A percentile compares a stretch with the other conserved stretches of the same genome.
Conservation (phyloP, 192 early-diverging fungal species). For the Coemansia reversa region DNA sequence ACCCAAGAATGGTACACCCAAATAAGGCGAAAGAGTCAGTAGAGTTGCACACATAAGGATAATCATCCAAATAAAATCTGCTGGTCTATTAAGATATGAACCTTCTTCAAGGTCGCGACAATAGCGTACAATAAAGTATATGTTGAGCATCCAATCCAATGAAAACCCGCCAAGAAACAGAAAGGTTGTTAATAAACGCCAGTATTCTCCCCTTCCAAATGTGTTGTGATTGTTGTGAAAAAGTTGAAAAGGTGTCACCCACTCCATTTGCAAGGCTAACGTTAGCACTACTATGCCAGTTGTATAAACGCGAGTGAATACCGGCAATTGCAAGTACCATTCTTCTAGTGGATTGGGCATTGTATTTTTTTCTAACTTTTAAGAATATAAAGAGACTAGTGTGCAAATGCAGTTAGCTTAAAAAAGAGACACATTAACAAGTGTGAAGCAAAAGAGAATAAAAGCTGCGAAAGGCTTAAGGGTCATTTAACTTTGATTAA, state of each 20-base stretch:
- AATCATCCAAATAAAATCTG: conserved; percentile 93
- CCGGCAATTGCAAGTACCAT: conserved; percentile 89
- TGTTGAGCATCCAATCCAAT: conserved; percentile 90
- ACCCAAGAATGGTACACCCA: conserved; percentile 74
- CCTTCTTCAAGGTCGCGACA: conserved; percentile 93
- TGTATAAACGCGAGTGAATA: conserved; percentile 82
- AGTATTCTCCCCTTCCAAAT: conserved; percentile 75
- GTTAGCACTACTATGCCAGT: conserved; percentile 75
- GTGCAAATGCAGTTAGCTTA: not conserved
- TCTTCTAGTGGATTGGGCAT: conserved; percentile 71
- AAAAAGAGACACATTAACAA: not conserved
- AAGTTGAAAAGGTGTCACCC: conserved; percentile 76
- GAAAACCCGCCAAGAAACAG: conserved; percentile 90
- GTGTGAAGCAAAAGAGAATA: not conserved
- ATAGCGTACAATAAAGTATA: conserved; percentile 87
- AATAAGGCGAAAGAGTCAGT: conserved; percentile 53
- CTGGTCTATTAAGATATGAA: conserved; percentile 82
- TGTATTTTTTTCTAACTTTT: not conserved
- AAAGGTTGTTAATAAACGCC: conserved; percentile 91
- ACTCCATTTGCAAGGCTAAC: conserved; percentile 83
- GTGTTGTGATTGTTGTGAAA: conserved; percentile 77
- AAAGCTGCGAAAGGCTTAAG: not conserved
- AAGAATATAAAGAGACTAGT: not conserved
- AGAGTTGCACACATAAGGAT: conserved; percentile 59
- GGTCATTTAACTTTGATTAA: not conserved